Conservation (phyloP, 768 basidiomycete genomes). For the Lactarius sp. region DNA sequence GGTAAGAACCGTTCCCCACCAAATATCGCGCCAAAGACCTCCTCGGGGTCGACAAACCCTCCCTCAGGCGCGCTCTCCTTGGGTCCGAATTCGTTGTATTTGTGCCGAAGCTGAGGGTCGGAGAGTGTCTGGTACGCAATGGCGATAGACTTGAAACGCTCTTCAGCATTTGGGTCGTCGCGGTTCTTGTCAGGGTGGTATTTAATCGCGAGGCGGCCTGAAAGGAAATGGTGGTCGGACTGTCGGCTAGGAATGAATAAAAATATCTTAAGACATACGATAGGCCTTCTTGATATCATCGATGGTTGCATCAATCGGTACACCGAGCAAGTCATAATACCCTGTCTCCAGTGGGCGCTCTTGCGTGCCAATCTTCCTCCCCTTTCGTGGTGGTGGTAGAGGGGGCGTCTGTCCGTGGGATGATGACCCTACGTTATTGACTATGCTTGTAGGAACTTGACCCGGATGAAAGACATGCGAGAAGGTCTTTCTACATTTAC, state of each 20-base stretch:
- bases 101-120: constrained; percentile 65
- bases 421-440: constrained; percentile 13
- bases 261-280: constrained; percentile 42
- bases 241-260: background rate
- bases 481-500: constrained; percentile 54
- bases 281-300: constrained; percentile 93
- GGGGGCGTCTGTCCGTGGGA: constrained; percentile 20
- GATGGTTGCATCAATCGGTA: constrained; percentile 65
- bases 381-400: constrained; percentile 37
- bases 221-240: background rate
- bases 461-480: constrained; percentile 63
- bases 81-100: constrained; percentile 89
- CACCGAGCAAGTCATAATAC: constrained; percentile 85
- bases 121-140: constrained; percentile 87
- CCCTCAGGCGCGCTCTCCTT: constrained; percentile 80
- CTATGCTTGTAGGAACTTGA: constrained; percentile 41
- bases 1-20: constrained; percentile 83
- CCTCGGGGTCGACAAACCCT: constrained; percentile 84
- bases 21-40: constrained; percentile 72
- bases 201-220: constrained; percentile 82
- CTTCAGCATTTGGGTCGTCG: constrained; percentile 78
- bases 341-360: constrained; percentile 82
- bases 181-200: constrained; percentile 92
- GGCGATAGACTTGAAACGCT: constrained; percentile 86
- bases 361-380: constrained; percentile 83